Evolutionary conservation across 129 eudicot species (phyloP).

Genomic region (Mikania micrantha): DNA sequence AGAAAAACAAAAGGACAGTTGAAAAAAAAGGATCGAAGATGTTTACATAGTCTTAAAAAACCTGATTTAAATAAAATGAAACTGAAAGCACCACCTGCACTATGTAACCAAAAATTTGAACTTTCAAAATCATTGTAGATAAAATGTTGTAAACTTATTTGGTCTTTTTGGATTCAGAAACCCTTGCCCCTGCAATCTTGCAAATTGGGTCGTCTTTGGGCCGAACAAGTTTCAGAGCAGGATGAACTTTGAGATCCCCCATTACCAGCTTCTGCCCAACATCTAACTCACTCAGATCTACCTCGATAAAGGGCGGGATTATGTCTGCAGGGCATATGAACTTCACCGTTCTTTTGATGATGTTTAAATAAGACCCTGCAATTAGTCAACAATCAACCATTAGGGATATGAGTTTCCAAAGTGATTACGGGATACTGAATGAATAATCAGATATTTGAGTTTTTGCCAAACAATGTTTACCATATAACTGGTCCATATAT

Average conservation of each 20-base stretch:
- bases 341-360: conserved; percentile 76
- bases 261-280: conserved; percentile 73
- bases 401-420: not conserved
- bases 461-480: too few relatives aligned
- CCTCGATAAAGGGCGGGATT: conserved; percentile 86
- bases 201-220: conserved; percentile 52
- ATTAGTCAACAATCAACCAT: not conserved
- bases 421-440: not conserved
- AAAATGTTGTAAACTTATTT: conserved; percentile 28
- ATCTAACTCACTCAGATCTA: conserved; percentile 81
- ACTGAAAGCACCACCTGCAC: not conserved
- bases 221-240: conserved; percentile 56
- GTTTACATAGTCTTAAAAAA: conserved; percentile 8
- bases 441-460: not conserved
- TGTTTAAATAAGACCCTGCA: conserved; percentile 72
- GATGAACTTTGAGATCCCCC: conserved; percentile 92
- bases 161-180: conserved; percentile 61
- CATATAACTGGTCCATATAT: too few relatives aligned
- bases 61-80: not conserved
- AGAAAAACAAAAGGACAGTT: too few relatives aligned
- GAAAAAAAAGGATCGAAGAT: too few relatives aligned
- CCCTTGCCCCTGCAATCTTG: conserved; percentile 80
- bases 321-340: conserved; percentile 81
- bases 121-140: not conserved
- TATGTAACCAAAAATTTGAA: conserved; percentile 14